Base-by-base conservation (phyloP, 1,284 basidiomycete species). In the Gomphus bonarii region DNA sequence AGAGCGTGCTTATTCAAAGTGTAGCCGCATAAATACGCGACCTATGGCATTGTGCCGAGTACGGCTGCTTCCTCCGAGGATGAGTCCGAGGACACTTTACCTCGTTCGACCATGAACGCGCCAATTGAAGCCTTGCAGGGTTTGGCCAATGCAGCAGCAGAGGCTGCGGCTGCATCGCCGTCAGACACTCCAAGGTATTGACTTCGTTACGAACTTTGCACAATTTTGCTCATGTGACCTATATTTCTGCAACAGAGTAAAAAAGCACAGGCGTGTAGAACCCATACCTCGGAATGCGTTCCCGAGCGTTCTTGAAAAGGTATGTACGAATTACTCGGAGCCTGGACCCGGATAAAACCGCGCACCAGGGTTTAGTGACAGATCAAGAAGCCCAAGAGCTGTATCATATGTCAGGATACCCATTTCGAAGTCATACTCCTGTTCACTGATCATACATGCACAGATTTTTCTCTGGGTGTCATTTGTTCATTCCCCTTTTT, bases 381-480 rank as follows among this genome's bases (percentile, higher is more conserved):
- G 88, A 91, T 64, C 67, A 73, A 42, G 88, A 91, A 71, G 88
- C 88, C 58, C 79, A 85, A 66, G 87, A 90, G 66, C 76, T 91
- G 58, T 89, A 84, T 70, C 84, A 88, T 70, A 89, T 91, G 86
- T 88, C 71, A 68, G 72, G 59, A 16, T n/a, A 30, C 31, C 11
- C 28, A 22, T 44, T 55, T 61, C 50, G 16, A 59, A 54, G 50
- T 47, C 25, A 20, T 50, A 51, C 3, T 52, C 14, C 18, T 9
- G 59, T 42, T 50, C 56, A 31, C 59, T 63, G 60, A 67, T 63
- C 67, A 64, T 58, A 64, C 54, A 60, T 64, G 63, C 65, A 56
- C 73, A 94, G 91, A 65, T 97, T 97, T 77, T 95, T 95, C 74
- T 85, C 88, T 57, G 93, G 93, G 56, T 95, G 92, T 71, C 89